phyloP scores from a whole-genome alignment of 2,329 filamentous ascomycete genomes.

The Verticillium longisporum region DNA sequence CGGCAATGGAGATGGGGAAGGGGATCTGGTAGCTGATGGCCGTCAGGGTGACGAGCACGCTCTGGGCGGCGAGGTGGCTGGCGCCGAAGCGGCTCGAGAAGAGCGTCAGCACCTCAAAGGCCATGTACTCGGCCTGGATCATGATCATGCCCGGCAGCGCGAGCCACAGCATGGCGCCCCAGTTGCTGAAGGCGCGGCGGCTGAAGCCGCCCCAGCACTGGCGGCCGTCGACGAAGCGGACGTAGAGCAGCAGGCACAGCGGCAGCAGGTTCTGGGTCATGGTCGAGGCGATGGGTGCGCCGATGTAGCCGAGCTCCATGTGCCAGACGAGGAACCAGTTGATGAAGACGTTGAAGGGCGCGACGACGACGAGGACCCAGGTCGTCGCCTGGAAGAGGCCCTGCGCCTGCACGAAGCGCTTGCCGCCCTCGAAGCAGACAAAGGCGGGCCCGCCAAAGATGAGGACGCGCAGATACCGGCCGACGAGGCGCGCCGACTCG shows the following conservation, averaged over 20 bases:
- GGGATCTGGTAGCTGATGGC: constrained; percentile 85
- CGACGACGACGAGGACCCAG: constrained; percentile 69
- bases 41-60: constrained; percentile 71
- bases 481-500: constrained; percentile 63
- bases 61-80: constrained; percentile 79
- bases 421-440: constrained; percentile 69
- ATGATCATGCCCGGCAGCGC: constrained; percentile 86
- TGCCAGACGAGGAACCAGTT: constrained; percentile 77
- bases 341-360: constrained; percentile 69
- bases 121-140: constrained; percentile 89
- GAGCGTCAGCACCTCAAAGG: constrained; percentile 88
- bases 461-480: constrained; percentile 65
- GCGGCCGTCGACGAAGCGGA: constrained; percentile 64
- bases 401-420: constrained; percentile 77
- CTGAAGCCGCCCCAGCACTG: constrained; percentile 84
- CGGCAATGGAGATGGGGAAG: constrained; percentile 84
- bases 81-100: constrained; percentile 73
- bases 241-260: constrained; percentile 69
- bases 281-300: constrained; percentile 74
- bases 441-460: constrained; percentile 70
- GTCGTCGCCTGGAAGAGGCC: constrained; percentile 73
- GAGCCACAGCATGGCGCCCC: constrained; percentile 79
- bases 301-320: constrained; percentile 63
- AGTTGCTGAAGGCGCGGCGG: constrained; percentile 62
- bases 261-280: constrained; percentile 75